phyloP scores from a whole-genome alignment of 768 basidiomycete genomes.

The Leccinum boreale region DNA sequence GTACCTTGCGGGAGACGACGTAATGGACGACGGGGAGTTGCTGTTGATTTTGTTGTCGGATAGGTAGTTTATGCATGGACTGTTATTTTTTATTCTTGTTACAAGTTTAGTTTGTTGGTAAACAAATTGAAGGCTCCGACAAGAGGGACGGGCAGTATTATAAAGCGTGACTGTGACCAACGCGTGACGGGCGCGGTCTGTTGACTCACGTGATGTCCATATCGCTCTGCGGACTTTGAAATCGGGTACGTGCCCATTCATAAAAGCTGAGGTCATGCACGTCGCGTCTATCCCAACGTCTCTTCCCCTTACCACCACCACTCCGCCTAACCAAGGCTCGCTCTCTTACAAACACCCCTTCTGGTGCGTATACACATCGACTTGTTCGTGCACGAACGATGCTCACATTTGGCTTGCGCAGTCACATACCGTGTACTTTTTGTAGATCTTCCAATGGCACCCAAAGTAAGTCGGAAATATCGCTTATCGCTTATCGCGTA shows the following conservation, averaged over 20 bases:
- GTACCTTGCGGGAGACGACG: constrained; percentile 15
- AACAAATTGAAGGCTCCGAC: no score
- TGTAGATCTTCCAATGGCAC: constrained; percentile 35
- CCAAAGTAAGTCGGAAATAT: constrained; percentile 29
- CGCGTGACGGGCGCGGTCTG: constrained; percentile 37
- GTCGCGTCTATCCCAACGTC: constrained; percentile 26
- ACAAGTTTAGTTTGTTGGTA: no score
- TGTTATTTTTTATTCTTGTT: neutral
- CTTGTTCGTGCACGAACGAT: constrained; percentile 2
- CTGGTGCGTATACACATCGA: constrained; percentile 19
- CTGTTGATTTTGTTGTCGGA: neutral
- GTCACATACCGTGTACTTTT: constrained; percentile 31
- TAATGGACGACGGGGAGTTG: neutral
- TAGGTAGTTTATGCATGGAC: neutral
- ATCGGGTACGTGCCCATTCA: constrained; percentile 30
- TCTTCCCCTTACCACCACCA: constrained; percentile 33
- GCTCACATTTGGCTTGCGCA: constrained; percentile 14
- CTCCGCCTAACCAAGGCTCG: constrained; percentile 16
- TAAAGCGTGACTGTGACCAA: constrained; percentile 26
- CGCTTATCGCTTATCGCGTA: constrained; percentile 7
- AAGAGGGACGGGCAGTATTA: neutral
- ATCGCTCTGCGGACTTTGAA: constrained; percentile 33
- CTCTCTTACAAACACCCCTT: constrained; percentile 17
- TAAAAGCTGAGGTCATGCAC: constrained; percentile 28
- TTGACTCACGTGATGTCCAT: constrained; percentile 32